Conservation (phyloP, 306 rosid species). For the Fagus sylvatica region DNA sequence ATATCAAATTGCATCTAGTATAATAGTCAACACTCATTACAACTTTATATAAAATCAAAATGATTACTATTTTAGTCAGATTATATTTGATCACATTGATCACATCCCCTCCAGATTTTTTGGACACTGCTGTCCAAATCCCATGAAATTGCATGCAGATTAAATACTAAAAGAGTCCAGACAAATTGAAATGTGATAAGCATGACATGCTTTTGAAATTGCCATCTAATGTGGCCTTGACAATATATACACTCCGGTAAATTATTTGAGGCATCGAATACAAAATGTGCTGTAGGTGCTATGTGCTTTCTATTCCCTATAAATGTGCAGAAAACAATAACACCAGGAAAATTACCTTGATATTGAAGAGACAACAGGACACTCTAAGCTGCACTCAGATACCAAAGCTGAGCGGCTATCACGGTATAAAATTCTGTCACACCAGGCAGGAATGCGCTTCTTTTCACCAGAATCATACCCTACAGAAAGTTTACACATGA, state of each 20-base stretch:
- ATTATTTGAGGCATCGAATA: slow-evolving; percentile 8
- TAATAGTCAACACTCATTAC: background rate
- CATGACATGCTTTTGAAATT: slow-evolving; percentile 13
- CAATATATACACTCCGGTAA: background rate
- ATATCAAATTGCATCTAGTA: slow-evolving; percentile 5
- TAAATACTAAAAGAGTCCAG: background rate
- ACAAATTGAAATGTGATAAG: background rate
- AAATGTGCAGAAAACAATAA: slow-evolving; percentile 23
- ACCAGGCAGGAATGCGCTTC: slow-evolving; percentile 99
- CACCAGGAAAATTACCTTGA: slow-evolving; percentile 52
- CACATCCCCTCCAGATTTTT: slow-evolving; percentile 1
- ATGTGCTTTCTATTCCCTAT: slow-evolving; percentile 10
- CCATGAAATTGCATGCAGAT: background rate
- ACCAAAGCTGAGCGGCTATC: slow-evolving; percentile 64
- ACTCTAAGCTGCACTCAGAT: slow-evolving; percentile 75
- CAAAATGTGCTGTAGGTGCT: slow-evolving; percentile 7
- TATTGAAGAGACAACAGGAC: slow-evolving; percentile 74
- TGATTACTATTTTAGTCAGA: background rate
- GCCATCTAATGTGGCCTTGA: background rate
- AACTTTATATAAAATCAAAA: background rate
- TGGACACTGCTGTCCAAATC: background rate
- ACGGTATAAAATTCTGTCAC: slow-evolving; percentile 94
- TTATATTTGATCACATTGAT: slow-evolving; percentile 3
- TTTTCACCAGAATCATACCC: slow-evolving; percentile 99
- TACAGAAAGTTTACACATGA: background rate